Base-by-base conservation (phyloP, 345 rosid genomes). In the Microcos paniculata region DNA sequence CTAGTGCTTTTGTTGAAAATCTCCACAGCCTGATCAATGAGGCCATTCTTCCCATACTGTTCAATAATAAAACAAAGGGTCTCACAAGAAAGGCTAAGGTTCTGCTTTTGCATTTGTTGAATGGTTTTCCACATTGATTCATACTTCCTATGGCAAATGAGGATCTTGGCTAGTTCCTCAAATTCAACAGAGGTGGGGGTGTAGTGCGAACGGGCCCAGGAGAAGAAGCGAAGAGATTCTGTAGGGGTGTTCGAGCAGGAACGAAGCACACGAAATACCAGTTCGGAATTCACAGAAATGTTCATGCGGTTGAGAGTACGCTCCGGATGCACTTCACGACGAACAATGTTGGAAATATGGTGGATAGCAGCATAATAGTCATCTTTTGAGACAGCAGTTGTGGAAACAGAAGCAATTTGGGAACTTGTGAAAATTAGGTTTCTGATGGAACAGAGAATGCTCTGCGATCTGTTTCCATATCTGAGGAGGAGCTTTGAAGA, bases 251-350 rank as follows among this genome's bases (percentile, higher is more conserved):
- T 80, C 28, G 93, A 86, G 79, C 91, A 82, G 64, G 94, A 88
- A 49, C 92, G 99, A 61, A 93, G 96, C 57, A 96, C 91, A 61
- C 97, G 91, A 80, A 77, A 89, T 42, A 92, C 98, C 62, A 96
- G 93, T 76, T 93, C 94, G 9, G 98, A 87, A 23, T 84, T 84
- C 46, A 90, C 74, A 55, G 87, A 78, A 80, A 93, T 74, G 73
- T 77, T 77, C 73, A 86, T 83, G 57, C 86, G 77, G 72, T 87
- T 89, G 72, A 93, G 90, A 1, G 97, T 86, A 31, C 96, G 89
- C 72, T 95, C 98, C 33, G 92, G 90, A 82, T 91, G 90, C 80
- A 90, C 72, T 71, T 95, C 99, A 23, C 87, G 94, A 65, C 93
- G 91, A 49, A 91, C 87, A 11, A 88, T 82, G 87, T 89, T 90